A percentile compares a stretch with the other conserved stretches of the same genome.
Evolutionary conservation across 495 filamentous ascomycete species (phyloP).

Genomic region (Neurospora sp.): DNA sequence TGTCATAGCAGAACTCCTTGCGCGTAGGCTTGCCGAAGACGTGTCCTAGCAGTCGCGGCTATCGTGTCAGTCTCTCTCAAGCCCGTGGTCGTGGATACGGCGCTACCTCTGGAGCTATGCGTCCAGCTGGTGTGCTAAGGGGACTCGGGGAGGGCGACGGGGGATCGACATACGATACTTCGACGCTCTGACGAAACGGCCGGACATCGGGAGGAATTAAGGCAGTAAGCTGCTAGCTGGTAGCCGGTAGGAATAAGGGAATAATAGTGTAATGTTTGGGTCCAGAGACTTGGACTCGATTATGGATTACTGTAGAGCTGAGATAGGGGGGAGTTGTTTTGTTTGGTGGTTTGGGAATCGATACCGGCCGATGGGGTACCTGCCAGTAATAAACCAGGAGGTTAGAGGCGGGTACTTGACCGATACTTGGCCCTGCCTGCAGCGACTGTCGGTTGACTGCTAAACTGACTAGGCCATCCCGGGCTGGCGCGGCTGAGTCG

Average conservation of each 20-base stretch:
- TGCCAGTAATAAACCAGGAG: neutral
- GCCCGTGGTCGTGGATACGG: constrained; percentile 8
- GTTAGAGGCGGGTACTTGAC: neutral
- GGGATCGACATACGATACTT: constrained; percentile 75
- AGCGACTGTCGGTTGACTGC: neutral
- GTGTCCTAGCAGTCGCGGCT: constrained; percentile 56
- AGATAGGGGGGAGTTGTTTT: neutral
- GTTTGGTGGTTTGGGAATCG: neutral
- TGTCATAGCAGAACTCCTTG: constrained; percentile 94
- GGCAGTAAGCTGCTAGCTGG: neutral
- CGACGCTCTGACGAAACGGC: constrained; percentile 94
- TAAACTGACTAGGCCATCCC: neutral
- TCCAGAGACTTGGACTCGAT: neutral
- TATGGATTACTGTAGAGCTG: neutral
- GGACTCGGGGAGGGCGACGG: constrained; percentile 7
- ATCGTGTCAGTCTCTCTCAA: constrained; percentile 13
- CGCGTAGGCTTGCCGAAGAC: constrained; percentile 90
- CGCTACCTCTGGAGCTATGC: constrained; percentile 4
- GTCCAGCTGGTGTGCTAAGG: constrained; percentile 13
- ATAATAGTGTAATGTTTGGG: neutral
- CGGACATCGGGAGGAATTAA: constrained; percentile 55
- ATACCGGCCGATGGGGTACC: neutral
- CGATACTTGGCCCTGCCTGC: neutral
- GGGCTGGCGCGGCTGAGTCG: neutral
- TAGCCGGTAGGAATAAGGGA: neutral